These are phyloP conservation scores for Beta macrorhiza DNA, from an alignment of 179 eudicot genomes.

Conservation along the genomic window DNA sequence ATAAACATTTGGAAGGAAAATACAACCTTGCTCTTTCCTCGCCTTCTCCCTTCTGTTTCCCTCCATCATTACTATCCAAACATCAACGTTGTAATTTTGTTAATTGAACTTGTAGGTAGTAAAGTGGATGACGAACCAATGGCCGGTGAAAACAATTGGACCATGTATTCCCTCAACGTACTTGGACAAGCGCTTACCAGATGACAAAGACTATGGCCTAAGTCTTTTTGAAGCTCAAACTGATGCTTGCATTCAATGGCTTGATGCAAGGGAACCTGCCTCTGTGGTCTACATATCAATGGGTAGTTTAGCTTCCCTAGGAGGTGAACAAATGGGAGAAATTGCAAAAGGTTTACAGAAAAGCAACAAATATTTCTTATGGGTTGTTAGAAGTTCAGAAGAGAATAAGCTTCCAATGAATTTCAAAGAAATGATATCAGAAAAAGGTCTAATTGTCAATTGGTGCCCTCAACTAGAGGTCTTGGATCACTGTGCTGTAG, in stretches of 20 bases:
- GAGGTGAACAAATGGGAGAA: slow-evolving; percentile 47
- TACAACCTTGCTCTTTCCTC: too few relatives aligned
- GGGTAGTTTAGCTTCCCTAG: too few relatives aligned
- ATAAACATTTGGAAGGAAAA: too few relatives aligned
- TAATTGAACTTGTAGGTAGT: slow-evolving; percentile 13
- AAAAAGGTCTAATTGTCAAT: slow-evolving; percentile 44
- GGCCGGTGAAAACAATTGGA: slow-evolving; percentile 47
- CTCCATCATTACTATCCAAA: too few relatives aligned
- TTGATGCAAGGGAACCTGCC: too few relatives aligned
- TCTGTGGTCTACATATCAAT: too few relatives aligned
- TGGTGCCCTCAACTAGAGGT: slow-evolving; percentile 67
- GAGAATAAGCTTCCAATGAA: slow-evolving; percentile 34
- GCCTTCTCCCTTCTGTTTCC: too few relatives aligned
- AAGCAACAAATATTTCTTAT: slow-evolving; percentile 43
- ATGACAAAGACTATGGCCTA: slow-evolving; percentile 51
- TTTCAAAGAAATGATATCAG: slow-evolving; percentile 20
- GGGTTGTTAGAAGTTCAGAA: slow-evolving; percentile 54
- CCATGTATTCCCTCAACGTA: slow-evolving; percentile 62
- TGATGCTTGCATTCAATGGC: too few relatives aligned
- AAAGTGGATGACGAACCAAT: slow-evolving; percentile 36
- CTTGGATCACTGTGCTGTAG: slow-evolving; percentile 31
- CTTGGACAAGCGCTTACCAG: slow-evolving; percentile 47
- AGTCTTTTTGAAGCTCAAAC: slow-evolving; percentile 44
- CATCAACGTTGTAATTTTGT: background rate
- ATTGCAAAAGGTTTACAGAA: slow-evolving; percentile 42